Evolutionary conservation across 2,329 filamentous ascomycete genomes (phyloP).

Genomic region (Capronia coronata): DNA sequence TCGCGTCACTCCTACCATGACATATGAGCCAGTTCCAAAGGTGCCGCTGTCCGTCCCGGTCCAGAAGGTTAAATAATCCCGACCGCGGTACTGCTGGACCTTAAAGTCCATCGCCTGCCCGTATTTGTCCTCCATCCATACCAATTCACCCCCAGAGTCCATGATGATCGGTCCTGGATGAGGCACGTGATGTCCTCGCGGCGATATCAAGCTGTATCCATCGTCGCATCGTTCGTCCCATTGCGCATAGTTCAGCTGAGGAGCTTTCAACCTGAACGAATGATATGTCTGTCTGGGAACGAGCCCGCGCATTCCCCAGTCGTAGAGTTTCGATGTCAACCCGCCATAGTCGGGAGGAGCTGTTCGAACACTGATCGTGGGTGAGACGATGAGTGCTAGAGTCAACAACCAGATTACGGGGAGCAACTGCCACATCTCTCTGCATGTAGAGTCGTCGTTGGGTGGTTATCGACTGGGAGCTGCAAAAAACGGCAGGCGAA

Average conservation of each 20-base stretch:
- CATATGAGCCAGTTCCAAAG: slow-evolving; percentile 43
- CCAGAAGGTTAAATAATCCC: slow-evolving; percentile 46
- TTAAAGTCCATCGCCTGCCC: slow-evolving; percentile 42
- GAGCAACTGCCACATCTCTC: no score
- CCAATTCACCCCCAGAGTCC: slow-evolving; percentile 38
- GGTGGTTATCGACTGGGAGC: no score
- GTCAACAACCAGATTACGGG: no score
- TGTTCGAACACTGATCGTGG: no score
- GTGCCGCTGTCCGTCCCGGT: slow-evolving; percentile 42
- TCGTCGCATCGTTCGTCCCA: slow-evolving; percentile 34
- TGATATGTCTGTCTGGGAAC: slow-evolving; percentile 11
- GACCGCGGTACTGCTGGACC: slow-evolving; percentile 40
- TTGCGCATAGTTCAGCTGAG: slow-evolving; percentile 28
- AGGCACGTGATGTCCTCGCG: slow-evolving; percentile 33
- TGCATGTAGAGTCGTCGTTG: no score
- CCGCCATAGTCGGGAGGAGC: not conserved
- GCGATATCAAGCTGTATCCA: slow-evolving; percentile 39
- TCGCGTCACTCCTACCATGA: slow-evolving; percentile 33
- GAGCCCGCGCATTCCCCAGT: slow-evolving; percentile 14
- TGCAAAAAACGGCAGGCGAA: no score
- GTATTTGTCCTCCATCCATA: slow-evolving; percentile 39
- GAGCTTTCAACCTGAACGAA: slow-evolving; percentile 11
- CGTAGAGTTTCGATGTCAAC: not conserved
- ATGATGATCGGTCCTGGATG: slow-evolving; percentile 41
- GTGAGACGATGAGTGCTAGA: no score